Conservation (phyloP, 2,329 filamentous ascomycete genomes). For the Trichoderma harzianum region DNA sequence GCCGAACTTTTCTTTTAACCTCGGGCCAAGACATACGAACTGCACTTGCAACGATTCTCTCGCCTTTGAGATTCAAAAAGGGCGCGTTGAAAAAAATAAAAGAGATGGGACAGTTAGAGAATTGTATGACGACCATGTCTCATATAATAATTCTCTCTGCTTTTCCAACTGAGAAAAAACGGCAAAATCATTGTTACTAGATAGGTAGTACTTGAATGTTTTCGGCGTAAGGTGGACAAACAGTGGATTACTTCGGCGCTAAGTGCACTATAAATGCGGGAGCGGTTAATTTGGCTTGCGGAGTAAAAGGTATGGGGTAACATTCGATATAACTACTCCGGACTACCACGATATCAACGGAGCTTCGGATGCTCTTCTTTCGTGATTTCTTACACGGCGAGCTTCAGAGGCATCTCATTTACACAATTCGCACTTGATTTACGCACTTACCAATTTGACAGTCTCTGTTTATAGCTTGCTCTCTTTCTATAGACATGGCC, state of each 20-base stretch:
- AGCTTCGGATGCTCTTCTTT: neutral
- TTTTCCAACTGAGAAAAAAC: neutral
- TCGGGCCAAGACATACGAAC: neutral
- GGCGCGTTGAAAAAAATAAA: too few relatives aligned
- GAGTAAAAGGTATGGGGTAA: conserved; percentile 1
- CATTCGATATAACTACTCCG: neutral
- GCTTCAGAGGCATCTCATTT: neutral
- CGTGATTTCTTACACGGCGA: neutral
- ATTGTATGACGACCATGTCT: neutral
- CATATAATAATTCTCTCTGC: neutral
- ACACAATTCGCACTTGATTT: neutral
- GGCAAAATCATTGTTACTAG: neutral
- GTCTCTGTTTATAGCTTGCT: neutral
- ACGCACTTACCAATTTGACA: neutral
- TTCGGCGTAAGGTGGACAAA: neutral
- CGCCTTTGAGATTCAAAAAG: neutral
- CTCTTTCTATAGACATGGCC: neutral
- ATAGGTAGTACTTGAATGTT: neutral
- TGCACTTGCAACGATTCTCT: neutral
- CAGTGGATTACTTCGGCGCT: neutral
- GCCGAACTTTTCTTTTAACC: conserved; percentile 2
- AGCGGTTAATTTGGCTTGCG: neutral
- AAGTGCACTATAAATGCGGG: conserved; percentile 1
- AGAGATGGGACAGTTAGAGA: too few relatives aligned
- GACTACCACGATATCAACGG: neutral